These are phyloP conservation scores for Carpinus viminea DNA, from an alignment of 306 rosid species.

Conservation along the genomic window DNA sequence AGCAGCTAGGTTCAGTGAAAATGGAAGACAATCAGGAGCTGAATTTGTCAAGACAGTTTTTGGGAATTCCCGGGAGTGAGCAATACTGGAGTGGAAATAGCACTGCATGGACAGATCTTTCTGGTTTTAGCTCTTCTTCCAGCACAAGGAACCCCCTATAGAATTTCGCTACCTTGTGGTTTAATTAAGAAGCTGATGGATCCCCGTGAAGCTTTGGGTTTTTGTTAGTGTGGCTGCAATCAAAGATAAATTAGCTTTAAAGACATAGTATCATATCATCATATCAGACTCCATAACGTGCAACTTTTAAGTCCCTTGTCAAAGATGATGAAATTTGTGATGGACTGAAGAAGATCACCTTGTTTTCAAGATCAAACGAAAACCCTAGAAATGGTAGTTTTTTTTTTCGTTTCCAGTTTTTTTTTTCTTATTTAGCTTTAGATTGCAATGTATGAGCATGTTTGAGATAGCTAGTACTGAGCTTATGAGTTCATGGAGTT, in stretches of 20 bases:
- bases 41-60: constrained; percentile 63
- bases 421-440: constrained; percentile 28
- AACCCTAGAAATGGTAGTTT: constrained; percentile 61
- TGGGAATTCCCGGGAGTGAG: constrained; percentile 45
- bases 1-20: constrained; percentile 57
- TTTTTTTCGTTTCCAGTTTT: constrained; percentile 9
- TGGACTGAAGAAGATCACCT: constrained; percentile 13
- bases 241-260: background rate
- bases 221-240: constrained; percentile 32
- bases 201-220: constrained; percentile 26
- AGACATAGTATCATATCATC: constrained; percentile 1
- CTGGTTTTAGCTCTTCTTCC: constrained; percentile 62
- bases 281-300: background rate
- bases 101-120: constrained; percentile 65
- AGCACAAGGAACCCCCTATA: constrained; percentile 45
- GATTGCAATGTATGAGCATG: constrained; percentile 40
- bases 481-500: constrained; percentile 29
- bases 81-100: constrained; percentile 58
- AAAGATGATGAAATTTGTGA: constrained; percentile 17
- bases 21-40: constrained; percentile 55
- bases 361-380: constrained; percentile 31
- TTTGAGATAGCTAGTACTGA: constrained; percentile 25
- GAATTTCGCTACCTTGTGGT: constrained; percentile 9
- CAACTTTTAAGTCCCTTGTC: background rate
- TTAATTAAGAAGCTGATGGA: background rate